Base-by-base conservation (phyloP, 192 early-diverging fungal species). In the Umbelopsis vinacea region DNA sequence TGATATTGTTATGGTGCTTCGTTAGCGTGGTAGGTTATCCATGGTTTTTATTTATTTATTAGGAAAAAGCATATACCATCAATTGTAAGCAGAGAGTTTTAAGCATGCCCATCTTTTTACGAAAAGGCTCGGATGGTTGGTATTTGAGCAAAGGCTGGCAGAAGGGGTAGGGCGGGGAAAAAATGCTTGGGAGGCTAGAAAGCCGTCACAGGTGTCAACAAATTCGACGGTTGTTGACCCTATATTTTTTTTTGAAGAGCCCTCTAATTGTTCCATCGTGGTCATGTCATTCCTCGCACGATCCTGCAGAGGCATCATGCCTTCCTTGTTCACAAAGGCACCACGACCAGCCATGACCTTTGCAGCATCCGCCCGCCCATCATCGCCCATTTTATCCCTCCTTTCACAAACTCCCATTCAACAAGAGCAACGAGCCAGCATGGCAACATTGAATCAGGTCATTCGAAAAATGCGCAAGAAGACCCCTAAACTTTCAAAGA, bases 361-460 rank as follows among this genome's bases (percentile, higher is more conserved):
- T 46, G 11, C 67, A 23, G 26, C 21, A 6, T 19, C 67, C 67
- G 22, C 6, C 15, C 48, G 10, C 43, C n/a, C n/a, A n/a, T 52
- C 67, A 29, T 68, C 67, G 17, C 45, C 67, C 14, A 50, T 52
- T 10, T 40, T 68, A 4, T 52, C 67, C 37, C 67, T 52, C 17
- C 67, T 46, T n/a, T 69, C 67, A 69, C 57, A 63, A 63, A 29
- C 17, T 3, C 46, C 52, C 9, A 46, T 63, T n/a, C 43, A 26
- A 9, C 48, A 66, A 33, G 70, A 79, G 23, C 77, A 79, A 37
- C 54, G 57, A 29, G 57, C 68, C 9, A 48, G 68, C 38, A 93
- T 92, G 88, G 94, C 96, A 19, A 96, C 97, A 4, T 85, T 99
- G 21, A 97, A 95, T 81, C 96, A 99, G 75, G 92, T 96, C 46